Base-by-base conservation (phyloP, 164 flowering plant genomes). In the Chloranthus sessilifolius region DNA sequence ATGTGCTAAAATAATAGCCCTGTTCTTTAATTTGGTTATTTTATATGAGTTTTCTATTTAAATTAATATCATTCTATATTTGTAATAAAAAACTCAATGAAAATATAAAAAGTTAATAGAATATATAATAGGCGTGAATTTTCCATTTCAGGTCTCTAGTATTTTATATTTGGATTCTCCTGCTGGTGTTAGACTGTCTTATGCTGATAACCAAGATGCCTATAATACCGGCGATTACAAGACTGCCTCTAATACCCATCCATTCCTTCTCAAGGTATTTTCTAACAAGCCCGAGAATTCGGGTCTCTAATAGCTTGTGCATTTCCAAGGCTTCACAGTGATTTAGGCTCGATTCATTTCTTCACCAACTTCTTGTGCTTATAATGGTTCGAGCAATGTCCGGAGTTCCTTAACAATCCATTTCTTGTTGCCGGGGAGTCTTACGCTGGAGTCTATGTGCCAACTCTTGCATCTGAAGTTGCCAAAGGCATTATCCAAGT, bases 381-480 rank as follows among this genome's bases (percentile, higher is more conserved):
- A 37, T 73, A 88, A 92, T 91, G 98, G 98, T 88, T 88, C 55
- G 70, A 73, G 56, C 69, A 60, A 47, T 91, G 69, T 59, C 86
- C 85, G 0, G 95, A 91, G 67, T 83, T 71, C 69, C 74, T 70
- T 1, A 5, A 66, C 15, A 88, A 85, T 50, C 86, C 82, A 43
- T 88, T 88, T 67, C 85, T 55, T 49, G 74, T 91, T 47, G 21
- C 95, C 26, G 99, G 99, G 24, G 99, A 94, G 69, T 94, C 97
- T 1, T 94, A 84, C 74, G 95, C 92, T 61, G 99, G 99, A 64
- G 61, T 94, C 1, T 89, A 94, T 56, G 92, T 89, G 70, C 99
- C 99, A 20, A 94, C 96, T 58, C 90, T 91, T 50, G 73, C 98
- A 40, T 47, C 44, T 59, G 86, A 83, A 73, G 78, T 88, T 1